phyloP scores from a whole-genome alignment of 2,329 filamentous ascomycete genomes.

The Ambrosiella beaveri region DNA sequence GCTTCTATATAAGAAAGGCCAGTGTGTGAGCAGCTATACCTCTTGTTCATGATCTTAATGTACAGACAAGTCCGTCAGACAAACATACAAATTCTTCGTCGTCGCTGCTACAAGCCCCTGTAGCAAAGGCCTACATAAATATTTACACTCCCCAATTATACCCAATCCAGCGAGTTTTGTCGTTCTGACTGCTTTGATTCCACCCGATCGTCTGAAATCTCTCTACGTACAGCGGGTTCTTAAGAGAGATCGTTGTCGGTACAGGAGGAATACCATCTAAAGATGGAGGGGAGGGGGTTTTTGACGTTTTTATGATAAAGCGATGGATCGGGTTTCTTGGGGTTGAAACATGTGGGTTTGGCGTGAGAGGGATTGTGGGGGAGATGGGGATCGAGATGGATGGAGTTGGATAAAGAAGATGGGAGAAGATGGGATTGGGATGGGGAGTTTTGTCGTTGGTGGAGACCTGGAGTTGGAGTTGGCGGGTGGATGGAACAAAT shows the following conservation, averaged over 20 bases:
- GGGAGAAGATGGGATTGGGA: background rate
- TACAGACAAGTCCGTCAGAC: too few relatives aligned
- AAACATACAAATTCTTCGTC: too few relatives aligned
- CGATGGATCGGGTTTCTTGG: background rate
- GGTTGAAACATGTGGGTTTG: background rate
- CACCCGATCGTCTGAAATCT: background rate
- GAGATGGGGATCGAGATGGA: background rate
- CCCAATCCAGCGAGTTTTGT: background rate
- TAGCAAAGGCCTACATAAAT: background rate
- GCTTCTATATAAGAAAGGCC: too few relatives aligned
- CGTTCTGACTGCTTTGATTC: background rate
- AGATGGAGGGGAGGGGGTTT: too few relatives aligned
- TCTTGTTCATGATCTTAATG: too few relatives aligned
- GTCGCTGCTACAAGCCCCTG: background rate
- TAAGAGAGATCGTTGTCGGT: background rate
- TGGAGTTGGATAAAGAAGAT: background rate
- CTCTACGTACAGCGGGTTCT: background rate
- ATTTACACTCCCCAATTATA: background rate
- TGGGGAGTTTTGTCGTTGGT: too few relatives aligned
- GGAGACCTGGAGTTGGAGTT: too few relatives aligned
- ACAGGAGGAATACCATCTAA: background rate
- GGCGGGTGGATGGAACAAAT: background rate
- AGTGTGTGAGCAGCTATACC: too few relatives aligned
- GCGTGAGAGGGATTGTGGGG: background rate
- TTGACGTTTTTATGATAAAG: background rate